Conservation (phyloP, 2,329 filamentous ascomycete genomes). For the Gaeumannomyces sp. region DNA sequence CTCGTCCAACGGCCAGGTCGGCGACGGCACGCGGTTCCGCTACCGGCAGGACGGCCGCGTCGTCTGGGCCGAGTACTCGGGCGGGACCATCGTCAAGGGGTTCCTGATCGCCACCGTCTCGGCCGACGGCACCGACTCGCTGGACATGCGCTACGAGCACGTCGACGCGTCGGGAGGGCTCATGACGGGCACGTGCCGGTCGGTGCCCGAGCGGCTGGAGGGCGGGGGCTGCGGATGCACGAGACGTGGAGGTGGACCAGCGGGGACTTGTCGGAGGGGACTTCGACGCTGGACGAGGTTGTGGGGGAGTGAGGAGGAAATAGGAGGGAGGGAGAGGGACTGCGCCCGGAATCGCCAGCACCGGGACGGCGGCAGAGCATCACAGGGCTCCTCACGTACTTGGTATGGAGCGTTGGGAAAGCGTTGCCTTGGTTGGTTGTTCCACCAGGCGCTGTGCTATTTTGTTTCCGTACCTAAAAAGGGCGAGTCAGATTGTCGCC, state of each 20-base stretch:
- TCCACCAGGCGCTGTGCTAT: too few species aligned
- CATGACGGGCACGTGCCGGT: not conserved
- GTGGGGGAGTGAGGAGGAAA: constrained; percentile 1
- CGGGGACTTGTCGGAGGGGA: not conserved
- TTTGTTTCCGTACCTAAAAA: too few species aligned
- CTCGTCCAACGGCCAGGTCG: constrained; percentile 3
- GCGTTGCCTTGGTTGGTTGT: too few species aligned
- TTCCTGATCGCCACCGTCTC: constrained; percentile 1
- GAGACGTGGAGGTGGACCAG: not conserved
- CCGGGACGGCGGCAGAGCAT: too few species aligned
- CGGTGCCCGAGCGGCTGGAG: not conserved
- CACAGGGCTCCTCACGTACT: too few species aligned
- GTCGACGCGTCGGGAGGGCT: not conserved
- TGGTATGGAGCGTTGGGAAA: too few species aligned
- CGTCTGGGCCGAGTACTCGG: constrained; percentile 1
- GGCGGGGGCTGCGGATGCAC: constrained; percentile 4
- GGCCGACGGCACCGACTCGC: not conserved
- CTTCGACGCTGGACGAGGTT: not conserved
- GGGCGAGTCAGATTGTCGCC: too few species aligned
- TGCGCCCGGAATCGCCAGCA: too few species aligned
- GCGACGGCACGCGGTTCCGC: constrained; percentile 1
- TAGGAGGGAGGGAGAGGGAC: not conserved
- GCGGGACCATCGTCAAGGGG: not conserved
- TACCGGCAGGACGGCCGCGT: constrained; percentile 1
- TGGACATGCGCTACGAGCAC: constrained; percentile 1